These are phyloP conservation scores for Amanita phalloides DNA, from an alignment of 768 basidiomycete genomes.

Conservation along the genomic window DNA sequence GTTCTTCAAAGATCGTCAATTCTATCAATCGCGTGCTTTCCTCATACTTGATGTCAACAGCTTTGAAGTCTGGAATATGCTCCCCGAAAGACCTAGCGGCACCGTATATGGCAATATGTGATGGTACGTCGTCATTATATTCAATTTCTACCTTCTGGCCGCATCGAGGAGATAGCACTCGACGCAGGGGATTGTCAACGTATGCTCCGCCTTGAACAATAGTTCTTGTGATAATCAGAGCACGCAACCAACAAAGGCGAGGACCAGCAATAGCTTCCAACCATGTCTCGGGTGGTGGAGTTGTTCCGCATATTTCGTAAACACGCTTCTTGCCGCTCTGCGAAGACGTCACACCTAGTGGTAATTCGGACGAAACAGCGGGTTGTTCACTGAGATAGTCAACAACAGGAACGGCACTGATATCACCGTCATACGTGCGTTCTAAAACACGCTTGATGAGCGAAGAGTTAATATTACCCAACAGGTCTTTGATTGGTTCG, in stretches of 20 bases:
- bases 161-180: conserved; percentile 72
- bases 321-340: conserved; percentile 32
- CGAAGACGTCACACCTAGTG: conserved; percentile 29
- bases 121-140: conserved; percentile 32
- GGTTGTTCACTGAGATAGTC: conserved; percentile 68
- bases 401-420: conserved; percentile 59
- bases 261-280: conserved; percentile 75
- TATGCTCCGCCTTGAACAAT: conserved; percentile 83
- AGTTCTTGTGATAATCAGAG: conserved; percentile 69
- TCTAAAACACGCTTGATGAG: conserved; percentile 76
- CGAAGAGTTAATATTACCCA: conserved; percentile 74
- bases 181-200: conserved; percentile 81
- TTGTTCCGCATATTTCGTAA: conserved; percentile 35
- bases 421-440: conserved; percentile 68
- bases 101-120: conserved; percentile 61
- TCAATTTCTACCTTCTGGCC: conserved; percentile 70
- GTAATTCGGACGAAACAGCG: conserved; percentile 18
- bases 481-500: conserved; percentile 86
- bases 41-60: conserved; percentile 61
- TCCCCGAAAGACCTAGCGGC: conserved; percentile 69
- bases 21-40: conserved; percentile 44
- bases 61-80: conserved; percentile 72
- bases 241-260: conserved; percentile 78
- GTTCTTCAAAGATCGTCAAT: conserved; percentile 77
- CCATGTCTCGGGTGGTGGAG: conserved; percentile 67